Percentiles rank a stretch among this genome's conserved stretches.
phyloP scores from a whole-genome alignment of 2,329 filamentous ascomycete genomes.

The Coniochaeta sp. region DNA sequence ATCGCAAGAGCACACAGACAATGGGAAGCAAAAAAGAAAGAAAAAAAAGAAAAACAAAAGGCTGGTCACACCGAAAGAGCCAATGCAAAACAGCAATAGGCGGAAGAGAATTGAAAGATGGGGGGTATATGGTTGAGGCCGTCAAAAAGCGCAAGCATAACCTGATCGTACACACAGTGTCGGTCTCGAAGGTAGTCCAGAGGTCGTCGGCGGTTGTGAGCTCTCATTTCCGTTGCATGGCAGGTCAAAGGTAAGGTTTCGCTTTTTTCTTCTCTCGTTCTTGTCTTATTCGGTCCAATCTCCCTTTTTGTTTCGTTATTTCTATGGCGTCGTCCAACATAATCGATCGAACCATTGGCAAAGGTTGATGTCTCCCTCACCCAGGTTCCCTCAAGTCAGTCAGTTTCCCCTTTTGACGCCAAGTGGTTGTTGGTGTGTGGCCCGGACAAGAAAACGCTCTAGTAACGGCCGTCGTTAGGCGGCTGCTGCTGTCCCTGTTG shows the following conservation, averaged over 20 bases:
- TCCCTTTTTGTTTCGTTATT: background rate
- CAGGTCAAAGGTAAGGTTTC: background rate
- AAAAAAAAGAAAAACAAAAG: background rate
- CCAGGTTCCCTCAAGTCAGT: background rate
- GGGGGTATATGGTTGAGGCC: conserved; percentile 6
- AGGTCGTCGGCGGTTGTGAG: background rate
- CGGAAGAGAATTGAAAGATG: conserved; percentile 1
- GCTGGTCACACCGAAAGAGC: background rate
- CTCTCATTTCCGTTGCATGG: background rate
- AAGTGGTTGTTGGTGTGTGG: no score
- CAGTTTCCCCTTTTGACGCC: background rate
- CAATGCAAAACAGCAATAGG: background rate
- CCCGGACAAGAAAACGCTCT: conserved; percentile 6
- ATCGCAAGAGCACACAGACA: background rate
- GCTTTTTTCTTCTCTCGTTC: background rate
- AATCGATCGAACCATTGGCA: background rate
- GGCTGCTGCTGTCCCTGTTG: conserved; percentile 29
- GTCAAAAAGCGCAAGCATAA: conserved; percentile 5
- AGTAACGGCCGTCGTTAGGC: conserved; percentile 34
- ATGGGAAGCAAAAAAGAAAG: conserved; percentile 2
- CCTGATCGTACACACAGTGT: conserved; percentile 4
- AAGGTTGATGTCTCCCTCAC: background rate
- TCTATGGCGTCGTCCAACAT: conserved; percentile 2
- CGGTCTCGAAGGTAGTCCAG: background rate
- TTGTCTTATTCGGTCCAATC: conserved; percentile 1